These are phyloP conservation scores for Nyssa sinensis DNA, from an alignment of 148 eudicot species.

Conservation along the genomic window DNA sequence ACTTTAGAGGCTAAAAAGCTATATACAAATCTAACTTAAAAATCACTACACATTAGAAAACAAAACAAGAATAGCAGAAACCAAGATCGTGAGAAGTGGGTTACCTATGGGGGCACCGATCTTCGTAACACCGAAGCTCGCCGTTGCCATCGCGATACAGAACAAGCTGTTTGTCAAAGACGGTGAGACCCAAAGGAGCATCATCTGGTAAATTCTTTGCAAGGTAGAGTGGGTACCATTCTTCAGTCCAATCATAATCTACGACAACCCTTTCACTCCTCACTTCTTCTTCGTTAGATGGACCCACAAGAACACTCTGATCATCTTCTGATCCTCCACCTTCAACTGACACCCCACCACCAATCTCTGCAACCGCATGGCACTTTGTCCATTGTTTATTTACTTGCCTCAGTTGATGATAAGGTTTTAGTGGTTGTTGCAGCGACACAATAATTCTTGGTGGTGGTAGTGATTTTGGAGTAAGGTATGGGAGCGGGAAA, in stretches of 20 bases:
- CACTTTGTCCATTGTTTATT: background rate
- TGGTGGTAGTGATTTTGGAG: background rate
- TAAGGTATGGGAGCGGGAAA: background rate
- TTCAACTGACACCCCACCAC: slow-evolving; percentile 6
- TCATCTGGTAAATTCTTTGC: slow-evolving; percentile 76
- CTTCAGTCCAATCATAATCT: slow-evolving; percentile 85
- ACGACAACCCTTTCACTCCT: slow-evolving; percentile 31
- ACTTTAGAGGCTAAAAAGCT: too few species aligned
- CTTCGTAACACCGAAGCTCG: slow-evolving; percentile 62
- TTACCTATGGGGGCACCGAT: slow-evolving; percentile 97
- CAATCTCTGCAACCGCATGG: slow-evolving; percentile 15
- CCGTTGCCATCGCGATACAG: slow-evolving; percentile 68
- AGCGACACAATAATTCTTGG: background rate
- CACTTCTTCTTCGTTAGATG: slow-evolving; percentile 14
- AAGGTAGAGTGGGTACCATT: slow-evolving; percentile 92
- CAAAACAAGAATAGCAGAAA: too few species aligned
- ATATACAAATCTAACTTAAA: background rate
- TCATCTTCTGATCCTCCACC: slow-evolving; percentile 8
- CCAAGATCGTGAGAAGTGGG: background rate
- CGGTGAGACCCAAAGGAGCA: slow-evolving; percentile 91
- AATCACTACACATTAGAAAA: background rate
- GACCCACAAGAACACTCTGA: slow-evolving; percentile 29
- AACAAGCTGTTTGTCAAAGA: slow-evolving; percentile 80
- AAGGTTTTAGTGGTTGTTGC: background rate
- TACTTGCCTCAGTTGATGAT: background rate